A percentile compares a stretch with the other conserved stretches of the same genome.
phyloP scores from a whole-genome alignment of 2,329 filamentous ascomycete genomes.

The Ascochyta pisi region DNA sequence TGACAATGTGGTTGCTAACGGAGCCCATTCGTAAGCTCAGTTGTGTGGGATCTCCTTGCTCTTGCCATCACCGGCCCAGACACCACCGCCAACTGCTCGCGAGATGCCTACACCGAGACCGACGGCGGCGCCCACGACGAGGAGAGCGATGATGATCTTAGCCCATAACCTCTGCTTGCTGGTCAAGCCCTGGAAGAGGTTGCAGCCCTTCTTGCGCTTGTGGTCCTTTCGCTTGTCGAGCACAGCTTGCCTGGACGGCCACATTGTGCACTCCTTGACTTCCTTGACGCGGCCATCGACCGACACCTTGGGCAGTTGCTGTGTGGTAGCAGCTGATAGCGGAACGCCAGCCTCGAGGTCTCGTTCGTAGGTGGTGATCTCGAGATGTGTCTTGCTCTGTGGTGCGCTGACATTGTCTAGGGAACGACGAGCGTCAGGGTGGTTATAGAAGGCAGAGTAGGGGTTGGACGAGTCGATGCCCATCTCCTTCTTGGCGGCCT shows the following conservation, averaged over 20 bases:
- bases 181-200: conserved; percentile 50
- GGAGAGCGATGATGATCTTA: conserved; percentile 55
- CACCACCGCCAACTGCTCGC: conserved; percentile 56
- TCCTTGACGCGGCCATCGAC: conserved; percentile 55
- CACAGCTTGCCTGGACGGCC: conserved; percentile 58
- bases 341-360: conserved; percentile 50
- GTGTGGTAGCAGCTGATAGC: conserved; percentile 49
- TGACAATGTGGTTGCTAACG: conserved; percentile 12
- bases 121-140: conserved; percentile 56
- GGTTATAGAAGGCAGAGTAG: conserved; percentile 57
- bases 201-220: conserved; percentile 50
- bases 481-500: conserved; percentile 38
- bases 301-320: conserved; percentile 46
- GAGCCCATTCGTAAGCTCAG: conserved; percentile 16
- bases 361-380: conserved; percentile 44
- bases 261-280: conserved; percentile 59
- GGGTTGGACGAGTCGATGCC: conserved; percentile 48
- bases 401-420: conserved; percentile 40
- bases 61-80: conserved; percentile 52
- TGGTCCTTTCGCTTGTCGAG: conserved; percentile 51
- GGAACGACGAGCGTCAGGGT: conserved; percentile 53
- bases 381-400: conserved; percentile 43
- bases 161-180: conserved; percentile 54
- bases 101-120: conserved; percentile 58
- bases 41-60: conserved; percentile 44